A percentile compares a stretch with the other conserved stretches of the same genome.
These are phyloP conservation scores for Colletotrichum lindemuthianum DNA, from an alignment of 2,329 filamentous ascomycete species.

Conservation along the genomic window DNA sequence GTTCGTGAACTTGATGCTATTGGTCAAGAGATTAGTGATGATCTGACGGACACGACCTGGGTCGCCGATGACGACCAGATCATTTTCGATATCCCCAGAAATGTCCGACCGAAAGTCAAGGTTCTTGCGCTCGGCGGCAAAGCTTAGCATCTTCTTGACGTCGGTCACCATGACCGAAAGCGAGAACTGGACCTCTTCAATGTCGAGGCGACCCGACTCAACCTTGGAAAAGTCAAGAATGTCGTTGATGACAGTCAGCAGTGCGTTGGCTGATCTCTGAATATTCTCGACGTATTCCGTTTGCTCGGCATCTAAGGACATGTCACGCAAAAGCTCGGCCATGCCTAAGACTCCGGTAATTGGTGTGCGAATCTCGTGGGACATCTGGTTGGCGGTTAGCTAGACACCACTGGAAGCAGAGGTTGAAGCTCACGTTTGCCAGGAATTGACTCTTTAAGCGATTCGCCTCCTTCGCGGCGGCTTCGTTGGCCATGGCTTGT, in stretches of 20 bases:
- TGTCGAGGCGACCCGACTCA: constrained; percentile 79
- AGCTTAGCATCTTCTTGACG: constrained; percentile 87
- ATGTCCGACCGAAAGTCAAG: constrained; percentile 76
- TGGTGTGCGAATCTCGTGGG: constrained; percentile 81
- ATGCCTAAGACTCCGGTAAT: constrained; percentile 85
- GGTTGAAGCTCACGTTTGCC: constrained; percentile 62
- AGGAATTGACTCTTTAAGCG: constrained; percentile 83
- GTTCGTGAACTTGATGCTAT: constrained; percentile 79
- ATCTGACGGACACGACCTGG: constrained; percentile 87
- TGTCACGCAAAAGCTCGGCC: constrained; percentile 78
- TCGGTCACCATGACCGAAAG: constrained; percentile 79
- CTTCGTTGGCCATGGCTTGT: constrained; percentile 77
- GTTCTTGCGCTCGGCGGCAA: constrained; percentile 83
- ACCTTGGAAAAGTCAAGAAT: constrained; percentile 92
- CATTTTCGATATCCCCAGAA: constrained; percentile 68
- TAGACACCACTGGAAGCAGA: neutral
- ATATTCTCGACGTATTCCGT: constrained; percentile 81
- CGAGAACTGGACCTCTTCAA: constrained; percentile 84
- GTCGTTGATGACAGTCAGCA: constrained; percentile 90
- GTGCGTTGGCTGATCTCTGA: constrained; percentile 80
- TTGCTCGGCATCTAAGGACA: constrained; percentile 74
- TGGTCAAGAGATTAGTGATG: constrained; percentile 80
- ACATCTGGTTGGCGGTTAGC: constrained; percentile 62
- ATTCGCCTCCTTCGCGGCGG: constrained; percentile 82
- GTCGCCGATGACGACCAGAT: constrained; percentile 86